Evolutionary conservation across 1,284 basidiomycete genomes (phyloP), one percentile per base, ranked within the genome.

Genomic region (Malassezia vespertilionis): DNA sequence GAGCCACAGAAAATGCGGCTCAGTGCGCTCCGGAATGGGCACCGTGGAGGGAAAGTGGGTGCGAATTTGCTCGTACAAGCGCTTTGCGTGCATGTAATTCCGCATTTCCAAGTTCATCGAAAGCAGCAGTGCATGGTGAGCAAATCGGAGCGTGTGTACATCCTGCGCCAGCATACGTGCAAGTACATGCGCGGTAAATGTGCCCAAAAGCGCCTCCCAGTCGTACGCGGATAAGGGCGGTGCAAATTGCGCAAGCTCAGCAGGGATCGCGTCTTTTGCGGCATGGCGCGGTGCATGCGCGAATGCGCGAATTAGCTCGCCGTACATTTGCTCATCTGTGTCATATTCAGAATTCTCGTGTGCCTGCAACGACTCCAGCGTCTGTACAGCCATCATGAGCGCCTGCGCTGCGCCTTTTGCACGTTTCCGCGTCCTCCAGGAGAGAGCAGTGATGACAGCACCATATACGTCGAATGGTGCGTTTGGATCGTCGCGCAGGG

Each of bases 281-380:
- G 5, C 17, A n/a, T 8, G 4, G 9, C n/a, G 3, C 31, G 12
- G 18, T 10, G 3, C 2, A 41, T 10, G 7, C 23, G 28, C 28
- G 15, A 44, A 32, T 0, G 38, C 48, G 17, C 48, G 48, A n/a
- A 51, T 26, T 18, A 44, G 37, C 21, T 51, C 48, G 26, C 42
- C 37, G 17, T 35, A 45, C 42, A 51, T 40, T 32, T 51, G 48
- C 42, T 51, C 42, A 17, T 51, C 48, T 5, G 34, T 28, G 2
- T 41, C 40, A 15, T 33, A 31, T 2, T 34, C 48, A 4, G 37
- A 15, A 11, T 28, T 6, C 15, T 33, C 32, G 12, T 24, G 6
- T 6, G 11, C 3, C 9, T 32, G 32, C 17, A 51, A 20, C 2
- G 17, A 26, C 2, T 51, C 23, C 10, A 51, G 21, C 21, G 24